These are phyloP conservation scores for Tremellales sp. DNA, from an alignment of 1,284 basidiomycete species.

Conservation along the genomic window DNA sequence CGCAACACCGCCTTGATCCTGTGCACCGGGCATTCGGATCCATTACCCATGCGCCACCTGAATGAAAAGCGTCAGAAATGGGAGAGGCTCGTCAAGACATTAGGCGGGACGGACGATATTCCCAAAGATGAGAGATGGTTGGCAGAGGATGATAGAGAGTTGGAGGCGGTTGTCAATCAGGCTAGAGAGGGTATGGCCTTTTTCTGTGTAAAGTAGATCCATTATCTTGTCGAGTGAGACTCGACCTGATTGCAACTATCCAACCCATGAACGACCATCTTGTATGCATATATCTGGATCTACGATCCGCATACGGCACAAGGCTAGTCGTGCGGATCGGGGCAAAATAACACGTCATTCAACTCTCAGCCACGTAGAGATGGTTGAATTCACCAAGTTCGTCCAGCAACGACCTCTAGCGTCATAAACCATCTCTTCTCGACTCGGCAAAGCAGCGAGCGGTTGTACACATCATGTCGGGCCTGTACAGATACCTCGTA, in stretches of 20 bases:
- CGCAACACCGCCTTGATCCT: conserved; percentile 73
- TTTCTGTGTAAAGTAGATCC: conserved; percentile 61
- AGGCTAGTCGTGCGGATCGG: no score
- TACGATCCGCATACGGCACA: no score
- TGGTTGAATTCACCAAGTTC: background rate
- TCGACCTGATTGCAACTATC: no score
- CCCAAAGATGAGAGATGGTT: conserved; percentile 61
- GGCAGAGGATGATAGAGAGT: conserved; percentile 64
- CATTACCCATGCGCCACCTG: conserved; percentile 67
- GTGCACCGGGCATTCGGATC: conserved; percentile 81
- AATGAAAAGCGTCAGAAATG: conserved; percentile 66
- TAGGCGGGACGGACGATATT: conserved; percentile 48
- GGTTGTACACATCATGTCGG: background rate
- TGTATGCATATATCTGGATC: no score
- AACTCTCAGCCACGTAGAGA: background rate
- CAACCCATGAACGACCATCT: no score
- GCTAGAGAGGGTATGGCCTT: conserved; percentile 78
- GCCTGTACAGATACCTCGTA: background rate
- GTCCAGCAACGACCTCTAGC: background rate
- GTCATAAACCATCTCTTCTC: background rate
- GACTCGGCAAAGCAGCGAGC: background rate
- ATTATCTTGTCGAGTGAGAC: no score
- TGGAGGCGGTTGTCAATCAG: conserved; percentile 72
- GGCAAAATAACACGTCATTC: no score
- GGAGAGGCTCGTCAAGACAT: conserved; percentile 61